These are phyloP conservation scores for Leccinellum albellum DNA, from an alignment of 768 basidiomycete genomes.

Conservation along the genomic window DNA sequence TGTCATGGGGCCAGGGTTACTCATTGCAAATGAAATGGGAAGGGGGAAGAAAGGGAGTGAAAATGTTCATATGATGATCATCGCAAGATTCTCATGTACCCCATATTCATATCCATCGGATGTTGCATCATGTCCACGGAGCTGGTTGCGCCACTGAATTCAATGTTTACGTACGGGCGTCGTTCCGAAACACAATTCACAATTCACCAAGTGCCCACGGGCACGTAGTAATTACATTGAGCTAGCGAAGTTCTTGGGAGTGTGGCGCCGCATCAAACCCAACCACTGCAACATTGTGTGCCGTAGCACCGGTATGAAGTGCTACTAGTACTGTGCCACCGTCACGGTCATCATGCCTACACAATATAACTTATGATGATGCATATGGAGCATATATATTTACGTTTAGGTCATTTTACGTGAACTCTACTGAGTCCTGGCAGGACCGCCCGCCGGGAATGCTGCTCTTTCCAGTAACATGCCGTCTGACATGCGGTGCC, in stretches of 20 bases:
- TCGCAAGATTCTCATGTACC: background rate
- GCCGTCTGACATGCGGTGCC: too few species aligned
- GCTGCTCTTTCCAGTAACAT: too few species aligned
- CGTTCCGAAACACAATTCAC: background rate
- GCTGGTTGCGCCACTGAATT: slow-evolving; percentile 9
- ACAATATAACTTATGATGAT: background rate
- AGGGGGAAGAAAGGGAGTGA: background rate
- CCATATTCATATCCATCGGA: background rate
- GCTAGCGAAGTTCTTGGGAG: background rate
- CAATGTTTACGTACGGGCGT: slow-evolving; percentile 16
- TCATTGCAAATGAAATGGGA: background rate
- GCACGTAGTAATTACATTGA: background rate
- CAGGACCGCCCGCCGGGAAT: too few species aligned
- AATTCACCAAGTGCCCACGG: background rate
- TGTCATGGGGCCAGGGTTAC: background rate
- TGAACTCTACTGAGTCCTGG: too few species aligned
- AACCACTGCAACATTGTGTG: background rate
- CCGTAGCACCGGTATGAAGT: background rate
- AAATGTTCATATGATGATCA: background rate
- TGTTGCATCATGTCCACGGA: slow-evolving; percentile 12
- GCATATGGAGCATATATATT: too few species aligned
- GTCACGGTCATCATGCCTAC: background rate
- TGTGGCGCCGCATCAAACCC: slow-evolving; percentile 8
- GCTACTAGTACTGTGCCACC: background rate
- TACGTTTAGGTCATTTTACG: too few species aligned